Base-by-base conservation (phyloP, 352 stramenopile genomes). In the Globisporangium middletonii region DNA sequence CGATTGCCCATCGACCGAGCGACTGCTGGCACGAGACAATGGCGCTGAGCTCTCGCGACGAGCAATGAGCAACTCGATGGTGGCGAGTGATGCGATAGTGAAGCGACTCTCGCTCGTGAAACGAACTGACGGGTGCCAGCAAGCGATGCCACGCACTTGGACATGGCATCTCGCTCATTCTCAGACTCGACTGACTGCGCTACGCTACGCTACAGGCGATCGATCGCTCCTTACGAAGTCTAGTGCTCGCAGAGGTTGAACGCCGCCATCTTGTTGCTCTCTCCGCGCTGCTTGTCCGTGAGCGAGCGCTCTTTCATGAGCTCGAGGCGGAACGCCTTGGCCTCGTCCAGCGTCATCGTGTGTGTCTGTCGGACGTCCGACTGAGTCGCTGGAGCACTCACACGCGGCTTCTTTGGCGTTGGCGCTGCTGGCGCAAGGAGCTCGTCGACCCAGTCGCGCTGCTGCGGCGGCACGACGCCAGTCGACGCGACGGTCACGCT, bases 391-490 rank as follows among this genome's bases (percentile, higher is more conserved):
- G 41, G 4, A 45, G 33, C 13, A 7, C 45, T 44, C 23, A 67
- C 23, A 60, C 73, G 72, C 27, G 53, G 61, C 18, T 52, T 54
- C 27, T 69, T 52, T 6, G 55, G 41, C 3, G 16, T n/a, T 15
- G 19, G 62, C 23, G 23, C 27, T 15, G 62, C 60, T 4, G 18
- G 19, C 18, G 69, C 60, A 43, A 67, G 55, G 16, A 59, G 42
- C 1, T 45, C 38, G 4, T 65, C 8, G 11, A 69, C 58, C 74
- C 74, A 80, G n/a, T 65, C 38, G 5, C 63, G 28, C 47, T 85
- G 71, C 47, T 83, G 73, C 3, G 68, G 70, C 28, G 71, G 62
- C 2, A 86, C 74, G 13, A 67, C 55, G 0, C 60, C 58, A 1
- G 66, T 81, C 33, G 71, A 83, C 18, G 65, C 59, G 18, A 78